Conservation (phyloP, 164 flowering plant genomes). For the Berberis thunbergii region DNA sequence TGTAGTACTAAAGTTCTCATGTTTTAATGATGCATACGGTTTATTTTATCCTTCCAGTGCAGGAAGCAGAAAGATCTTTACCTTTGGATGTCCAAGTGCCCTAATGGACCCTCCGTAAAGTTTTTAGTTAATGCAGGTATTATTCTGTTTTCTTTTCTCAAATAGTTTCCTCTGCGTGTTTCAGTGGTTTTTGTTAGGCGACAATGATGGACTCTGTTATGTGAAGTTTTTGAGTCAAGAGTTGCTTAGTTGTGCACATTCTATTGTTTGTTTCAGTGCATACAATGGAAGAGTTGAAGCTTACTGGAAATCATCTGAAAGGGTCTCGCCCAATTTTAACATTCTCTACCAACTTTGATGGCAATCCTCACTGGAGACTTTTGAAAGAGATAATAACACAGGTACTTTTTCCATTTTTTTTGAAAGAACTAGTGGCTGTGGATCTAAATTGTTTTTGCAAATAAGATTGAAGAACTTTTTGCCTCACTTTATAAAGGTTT, state of each 20-base stretch:
- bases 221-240: too few species aligned
- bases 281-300: slow-evolving; percentile 98
- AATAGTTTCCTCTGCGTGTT: background rate
- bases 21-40: slow-evolving; percentile 1
- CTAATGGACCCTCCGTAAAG: slow-evolving; percentile 93
- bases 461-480: too few species aligned
- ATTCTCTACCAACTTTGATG: slow-evolving; percentile 80
- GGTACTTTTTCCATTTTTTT: slow-evolving; percentile 26
- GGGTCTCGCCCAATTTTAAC: slow-evolving; percentile 87
- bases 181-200: background rate
- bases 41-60: slow-evolving; percentile 48
- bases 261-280: slow-evolving; percentile 50
- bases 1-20: background rate
- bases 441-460: too few species aligned
- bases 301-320: slow-evolving; percentile 90
- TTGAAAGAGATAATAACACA: slow-evolving; percentile 80
- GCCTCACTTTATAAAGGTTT: too few species aligned
- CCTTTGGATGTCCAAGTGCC: slow-evolving; percentile 92
- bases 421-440: too few species aligned
- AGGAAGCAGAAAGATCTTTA: slow-evolving; percentile 93
- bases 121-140: slow-evolving; percentile 92
- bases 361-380: slow-evolving; percentile 80
- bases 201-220: too few species aligned
- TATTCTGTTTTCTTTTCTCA: background rate
- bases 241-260: background rate